Base-by-base conservation (phyloP, 352 stramenopile genomes). In the Phytophthora lateralis region DNA sequence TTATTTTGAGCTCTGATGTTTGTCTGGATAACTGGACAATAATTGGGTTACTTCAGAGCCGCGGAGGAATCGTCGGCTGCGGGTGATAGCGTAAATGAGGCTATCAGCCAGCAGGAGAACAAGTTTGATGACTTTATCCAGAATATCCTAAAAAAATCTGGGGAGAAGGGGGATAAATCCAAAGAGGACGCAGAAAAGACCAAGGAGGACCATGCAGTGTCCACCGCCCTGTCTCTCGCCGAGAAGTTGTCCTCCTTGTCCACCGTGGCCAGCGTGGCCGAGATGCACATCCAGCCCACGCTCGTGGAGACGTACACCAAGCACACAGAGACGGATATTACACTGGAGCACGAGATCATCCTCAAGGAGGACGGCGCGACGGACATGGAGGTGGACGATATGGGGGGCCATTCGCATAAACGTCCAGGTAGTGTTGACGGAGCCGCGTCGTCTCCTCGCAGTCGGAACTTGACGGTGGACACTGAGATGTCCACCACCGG, bases 71-170 rank as follows among this genome's bases (percentile, higher is more conserved):
- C 55, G 17, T 71, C 53, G 7, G 42, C 56, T 6, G 67, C 69
- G 8, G 72, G 63, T n/a, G 77, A 88, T 45, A 78, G 68, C 51
- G 75, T 89, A 11, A 71, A 76, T 51, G 52, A 76, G 34, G 79
- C 79, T 24, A 85, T 90, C 38, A 78, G 87, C 63, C 81, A 90
- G 66, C 78, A 86, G 65, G 76, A 87, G 42, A 82, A 73, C 66
- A 82, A 87, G 56, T 89, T 94, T 49, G 82, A 91, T 47, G 82
- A 92, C 67, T 94, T 94, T 50, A 94, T 94, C 55, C 81, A 92
- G 68, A 90, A 89, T 46, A 90, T 94, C 47, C 70, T 94, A 11
- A 91, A 91, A 65, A 88, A 68, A 42, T 77, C 83, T 4, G 49
- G 35, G 4, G 63, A 55, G 2, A 69, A 69, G 6, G 61, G 70